A percentile compares a stretch with the other conserved stretches of the same genome.
These are phyloP conservation scores for Apiospora koreana DNA, from an alignment of 2,329 filamentous ascomycete genomes.

Conservation along the genomic window DNA sequence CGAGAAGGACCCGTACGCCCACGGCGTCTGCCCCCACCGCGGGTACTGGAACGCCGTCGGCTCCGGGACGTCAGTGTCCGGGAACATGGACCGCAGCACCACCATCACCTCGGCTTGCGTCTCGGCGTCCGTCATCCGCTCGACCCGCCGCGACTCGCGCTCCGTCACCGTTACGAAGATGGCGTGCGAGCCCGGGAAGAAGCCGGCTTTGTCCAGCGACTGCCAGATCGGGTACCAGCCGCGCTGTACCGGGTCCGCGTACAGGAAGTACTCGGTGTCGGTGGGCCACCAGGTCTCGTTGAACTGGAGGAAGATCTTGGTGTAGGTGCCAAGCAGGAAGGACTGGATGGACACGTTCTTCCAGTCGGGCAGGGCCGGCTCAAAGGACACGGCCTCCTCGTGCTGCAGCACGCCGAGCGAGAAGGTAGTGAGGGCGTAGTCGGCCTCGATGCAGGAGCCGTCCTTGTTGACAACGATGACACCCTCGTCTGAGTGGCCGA, in stretches of 20 bases:
- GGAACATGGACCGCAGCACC: slow-evolving; percentile 64
- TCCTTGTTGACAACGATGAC: slow-evolving; percentile 53
- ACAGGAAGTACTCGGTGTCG: slow-evolving; percentile 46
- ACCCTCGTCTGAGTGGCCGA: slow-evolving; percentile 52
- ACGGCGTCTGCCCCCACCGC: slow-evolving; percentile 51
- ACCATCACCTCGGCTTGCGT: slow-evolving; percentile 58
- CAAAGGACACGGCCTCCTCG: slow-evolving; percentile 54
- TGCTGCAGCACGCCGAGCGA: slow-evolving; percentile 69
- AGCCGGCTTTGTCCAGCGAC: slow-evolving; percentile 57
- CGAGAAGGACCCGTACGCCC: slow-evolving; percentile 62
- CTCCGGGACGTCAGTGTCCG: slow-evolving; percentile 55
- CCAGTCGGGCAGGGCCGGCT: slow-evolving; percentile 62
- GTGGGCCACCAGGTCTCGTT: slow-evolving; percentile 65
- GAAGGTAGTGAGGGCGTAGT: slow-evolving; percentile 63
- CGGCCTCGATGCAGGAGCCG: slow-evolving; percentile 36
- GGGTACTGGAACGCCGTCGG: slow-evolving; percentile 64
- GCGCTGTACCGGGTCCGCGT: slow-evolving; percentile 43
- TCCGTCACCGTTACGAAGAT: slow-evolving; percentile 66
- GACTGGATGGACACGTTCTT: slow-evolving; percentile 64
- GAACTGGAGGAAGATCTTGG: slow-evolving; percentile 73
- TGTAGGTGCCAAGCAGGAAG: slow-evolving; percentile 72
- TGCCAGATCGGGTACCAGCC: slow-evolving; percentile 62
- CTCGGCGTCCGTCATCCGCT: slow-evolving; percentile 58
- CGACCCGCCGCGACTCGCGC: slow-evolving; percentile 56
- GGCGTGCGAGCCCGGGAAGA: slow-evolving; percentile 63